Percentiles rank a stretch among this genome's conserved stretches.
phyloP scores from a whole-genome alignment of 2,329 filamentous ascomycete genomes.

The Sphaceloma murrayae region DNA sequence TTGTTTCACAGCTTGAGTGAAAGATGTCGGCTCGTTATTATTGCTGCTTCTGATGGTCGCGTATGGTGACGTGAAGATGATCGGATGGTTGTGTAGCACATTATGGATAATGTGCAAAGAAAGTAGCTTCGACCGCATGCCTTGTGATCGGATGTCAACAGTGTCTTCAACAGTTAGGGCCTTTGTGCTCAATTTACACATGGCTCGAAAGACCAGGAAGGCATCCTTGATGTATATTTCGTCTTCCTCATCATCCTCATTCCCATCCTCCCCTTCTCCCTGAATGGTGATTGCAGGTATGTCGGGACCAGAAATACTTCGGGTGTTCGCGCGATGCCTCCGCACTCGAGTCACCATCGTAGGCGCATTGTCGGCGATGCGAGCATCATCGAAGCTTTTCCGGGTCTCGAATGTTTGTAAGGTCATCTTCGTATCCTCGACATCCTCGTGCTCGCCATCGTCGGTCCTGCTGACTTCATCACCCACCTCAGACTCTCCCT shows the following conservation, averaged over 20 bases:
- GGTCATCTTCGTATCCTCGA: constrained; percentile 50
- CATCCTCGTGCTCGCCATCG: constrained; percentile 34
- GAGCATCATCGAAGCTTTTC: constrained; percentile 56
- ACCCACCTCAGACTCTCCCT: constrained; percentile 20
- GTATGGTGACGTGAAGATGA: constrained; percentile 81
- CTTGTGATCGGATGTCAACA: constrained; percentile 83
- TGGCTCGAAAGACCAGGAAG: constrained; percentile 91
- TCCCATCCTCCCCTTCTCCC: constrained; percentile 37
- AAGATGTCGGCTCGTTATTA: constrained; percentile 76
- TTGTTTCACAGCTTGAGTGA: constrained; percentile 91
- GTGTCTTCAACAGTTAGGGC: constrained; percentile 80
- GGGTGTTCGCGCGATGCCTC: constrained; percentile 34
- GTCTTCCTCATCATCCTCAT: constrained; percentile 67
- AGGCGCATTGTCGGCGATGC: constrained; percentile 57
- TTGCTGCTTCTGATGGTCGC: constrained; percentile 89
- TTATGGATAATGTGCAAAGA: constrained; percentile 94
- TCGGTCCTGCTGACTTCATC: constrained; percentile 34
- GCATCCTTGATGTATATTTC: constrained; percentile 96
- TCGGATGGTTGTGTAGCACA: constrained; percentile 85
- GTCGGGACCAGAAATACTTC: constrained; percentile 37
- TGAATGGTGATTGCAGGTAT: constrained; percentile 31
- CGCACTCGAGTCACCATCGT: constrained; percentile 56
- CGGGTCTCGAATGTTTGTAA: constrained; percentile 59
- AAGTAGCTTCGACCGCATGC: constrained; percentile 94
- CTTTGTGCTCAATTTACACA: constrained; percentile 96